These are phyloP conservation scores for Umbelopsis ramanniana DNA, from an alignment of 192 early-diverging fungal species.

Conservation along the genomic window DNA sequence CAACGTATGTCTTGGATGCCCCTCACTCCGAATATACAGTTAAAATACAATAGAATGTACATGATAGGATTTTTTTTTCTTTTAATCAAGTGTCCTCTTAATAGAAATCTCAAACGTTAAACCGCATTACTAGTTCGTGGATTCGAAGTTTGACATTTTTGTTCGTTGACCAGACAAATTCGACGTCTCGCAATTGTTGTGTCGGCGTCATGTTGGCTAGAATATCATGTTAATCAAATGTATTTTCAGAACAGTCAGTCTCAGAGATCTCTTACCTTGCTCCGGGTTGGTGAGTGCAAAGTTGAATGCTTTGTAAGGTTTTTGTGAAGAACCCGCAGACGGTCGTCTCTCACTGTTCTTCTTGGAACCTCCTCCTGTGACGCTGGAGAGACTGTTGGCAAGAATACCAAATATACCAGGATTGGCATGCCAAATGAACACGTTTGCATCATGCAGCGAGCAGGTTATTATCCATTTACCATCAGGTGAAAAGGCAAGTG, in stretches of 20 bases:
- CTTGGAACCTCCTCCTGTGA: slow-evolving; percentile 17
- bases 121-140: slow-evolving; percentile 60
- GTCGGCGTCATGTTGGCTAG: slow-evolving; percentile 29
- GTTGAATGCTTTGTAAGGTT: slow-evolving; percentile 47
- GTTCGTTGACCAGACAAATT: slow-evolving; percentile 57
- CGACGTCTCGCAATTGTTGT: slow-evolving; percentile 42
- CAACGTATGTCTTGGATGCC: slow-evolving; percentile 32
- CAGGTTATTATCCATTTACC: slow-evolving; percentile 78
- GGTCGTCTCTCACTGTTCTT: slow-evolving; percentile 7
- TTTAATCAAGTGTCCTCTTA: background rate
- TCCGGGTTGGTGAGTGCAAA: slow-evolving; percentile 42
- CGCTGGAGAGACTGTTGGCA: slow-evolving; percentile 40
- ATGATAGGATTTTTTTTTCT: background rate
- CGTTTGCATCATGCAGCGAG: slow-evolving; percentile 67
- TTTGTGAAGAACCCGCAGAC: slow-evolving; percentile 42
- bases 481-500: slow-evolving; percentile 77
- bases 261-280: slow-evolving; percentile 21
- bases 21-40: slow-evolving; percentile 27
- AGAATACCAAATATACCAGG: slow-evolving; percentile 76
- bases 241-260: background rate
- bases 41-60: slow-evolving; percentile 9
- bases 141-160: slow-evolving; percentile 53
- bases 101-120: slow-evolving; percentile 46
- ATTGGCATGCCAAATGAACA: slow-evolving; percentile 76
- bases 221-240: background rate